Conservation (phyloP, 768 basidiomycete species). For the Amanita exitialis region DNA sequence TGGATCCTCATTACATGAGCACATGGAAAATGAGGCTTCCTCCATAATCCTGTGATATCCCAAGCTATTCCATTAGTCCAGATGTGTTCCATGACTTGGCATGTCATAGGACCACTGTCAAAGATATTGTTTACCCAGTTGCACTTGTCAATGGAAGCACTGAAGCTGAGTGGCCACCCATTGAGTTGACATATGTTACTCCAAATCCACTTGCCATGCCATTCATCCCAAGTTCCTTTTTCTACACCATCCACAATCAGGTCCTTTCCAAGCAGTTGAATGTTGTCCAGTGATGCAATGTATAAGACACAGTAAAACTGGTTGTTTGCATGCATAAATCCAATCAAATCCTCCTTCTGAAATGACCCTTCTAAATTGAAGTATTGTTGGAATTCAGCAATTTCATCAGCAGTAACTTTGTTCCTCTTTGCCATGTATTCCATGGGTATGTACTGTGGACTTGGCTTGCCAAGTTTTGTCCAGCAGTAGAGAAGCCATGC, state of each 20-base stretch:
- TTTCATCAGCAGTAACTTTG: background rate
- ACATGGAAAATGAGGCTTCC: conserved; percentile 5
- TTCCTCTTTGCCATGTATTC: background rate
- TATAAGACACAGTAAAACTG: background rate
- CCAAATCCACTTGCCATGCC: background rate
- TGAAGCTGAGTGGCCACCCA: background rate
- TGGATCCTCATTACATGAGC: background rate
- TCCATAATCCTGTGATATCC: background rate
- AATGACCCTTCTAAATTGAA: background rate
- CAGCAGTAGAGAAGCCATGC: background rate
- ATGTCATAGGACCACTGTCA: conserved; percentile 8
- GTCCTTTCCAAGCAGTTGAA: background rate
- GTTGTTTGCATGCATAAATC: background rate
- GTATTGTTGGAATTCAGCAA: background rate
- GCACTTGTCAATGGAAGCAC: background rate
- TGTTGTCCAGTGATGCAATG: background rate
- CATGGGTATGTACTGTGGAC: background rate
- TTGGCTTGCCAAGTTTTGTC: background rate
- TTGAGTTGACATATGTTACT: background rate
- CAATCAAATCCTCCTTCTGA: background rate
- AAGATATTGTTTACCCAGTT: conserved; percentile 9
- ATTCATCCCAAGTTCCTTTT: background rate
- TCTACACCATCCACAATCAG: too few relatives aligned
- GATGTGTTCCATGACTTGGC: conserved; percentile 5
- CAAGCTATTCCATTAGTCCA: conserved; percentile 3